Evolutionary conservation across 441 rosid genomes (phyloP), one percentile per base, ranked within the genome.

Genomic region (Jatropha multifida): DNA sequence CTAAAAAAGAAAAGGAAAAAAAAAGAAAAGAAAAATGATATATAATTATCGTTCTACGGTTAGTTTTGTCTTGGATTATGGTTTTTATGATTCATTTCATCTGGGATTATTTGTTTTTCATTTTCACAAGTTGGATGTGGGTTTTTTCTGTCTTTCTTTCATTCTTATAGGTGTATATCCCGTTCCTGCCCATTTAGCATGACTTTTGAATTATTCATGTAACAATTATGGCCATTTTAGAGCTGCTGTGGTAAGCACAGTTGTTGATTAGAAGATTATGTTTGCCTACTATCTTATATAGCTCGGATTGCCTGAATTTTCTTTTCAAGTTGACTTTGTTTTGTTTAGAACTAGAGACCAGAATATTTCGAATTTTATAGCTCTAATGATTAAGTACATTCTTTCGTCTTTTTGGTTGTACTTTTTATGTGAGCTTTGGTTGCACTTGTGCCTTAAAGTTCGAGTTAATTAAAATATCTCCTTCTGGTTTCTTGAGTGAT

Each of bases 341-440:
- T 71, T 71, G 10, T 20, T 58, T 41, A 12, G 15, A 20, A 20
- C 13, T 40, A 17, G 13, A 52, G 20, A 52, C 5, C 15, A 52
- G n/a, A n/a, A 5, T 17, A 52, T 13, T 52, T 17, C 56, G 15
- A 52, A 52, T 52, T 52, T 52, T 52, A 3, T 48, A 9, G 52
- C 13, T 12, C 23, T 23, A 48, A 12, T 11, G 52, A 48, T 48
- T 23, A 40, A n/a, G 12, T 42, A 44, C 13, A 44, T 20, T 61
- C 23, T 23, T 42, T 14, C 6, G 11, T 44, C n/a, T 18, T 32
- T 26, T 9, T 20, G 6, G 20, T 62, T 68, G 42, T 71, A 15
- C 23, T 55, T 37, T 27, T 73, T 15, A 51, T 77, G 46, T 68
- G 72, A 66, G 63, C 14, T 54, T 65, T 58, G 54, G 54, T 58